Evolutionary conservation across 1,139 yeast species (phyloP).

Genomic region (Sugiyamaella neomexicana): DNA sequence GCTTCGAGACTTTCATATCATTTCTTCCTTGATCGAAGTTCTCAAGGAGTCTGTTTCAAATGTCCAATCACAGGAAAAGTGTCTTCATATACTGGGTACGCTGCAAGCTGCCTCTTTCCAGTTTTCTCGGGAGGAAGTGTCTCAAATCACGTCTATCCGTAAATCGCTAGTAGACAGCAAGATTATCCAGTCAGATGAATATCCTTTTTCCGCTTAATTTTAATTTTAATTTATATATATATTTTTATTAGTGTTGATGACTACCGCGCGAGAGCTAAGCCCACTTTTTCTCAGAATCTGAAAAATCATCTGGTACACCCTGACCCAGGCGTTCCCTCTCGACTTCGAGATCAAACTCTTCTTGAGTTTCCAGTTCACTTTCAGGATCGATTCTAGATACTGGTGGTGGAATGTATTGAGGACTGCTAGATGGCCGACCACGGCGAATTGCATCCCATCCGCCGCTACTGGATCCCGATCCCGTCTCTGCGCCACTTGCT

Average conservation of each 20-base stretch:
- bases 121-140: constrained; percentile 52
- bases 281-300: constrained; percentile 40
- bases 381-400: constrained; percentile 7
- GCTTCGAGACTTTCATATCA: constrained; percentile 48
- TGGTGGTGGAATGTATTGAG: neutral
- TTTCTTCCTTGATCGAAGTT: constrained; percentile 44
- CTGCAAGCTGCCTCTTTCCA: constrained; percentile 48
- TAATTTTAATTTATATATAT: constrained; percentile 3
- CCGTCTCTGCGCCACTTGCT: constrained; percentile 1
- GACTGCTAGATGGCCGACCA: neutral
- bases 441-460: constrained; percentile 12
- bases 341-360: constrained; percentile 34
- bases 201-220: constrained; percentile 22
- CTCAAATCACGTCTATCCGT: constrained; percentile 46
- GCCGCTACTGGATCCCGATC: constrained; percentile 1
- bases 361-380: constrained; percentile 27
- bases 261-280: too few species aligned
- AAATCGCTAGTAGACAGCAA: constrained; percentile 29
- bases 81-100: constrained; percentile 54
- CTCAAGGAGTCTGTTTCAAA: constrained; percentile 45
- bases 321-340: constrained; percentile 36
- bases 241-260: neutral
- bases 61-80: constrained; percentile 60
- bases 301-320: constrained; percentile 34
- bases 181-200: constrained; percentile 25